Evolutionary conservation across 257 asterid species (phyloP), one percentile per base, ranked within the genome.

Genomic region (Orobanche coerulescens): DNA sequence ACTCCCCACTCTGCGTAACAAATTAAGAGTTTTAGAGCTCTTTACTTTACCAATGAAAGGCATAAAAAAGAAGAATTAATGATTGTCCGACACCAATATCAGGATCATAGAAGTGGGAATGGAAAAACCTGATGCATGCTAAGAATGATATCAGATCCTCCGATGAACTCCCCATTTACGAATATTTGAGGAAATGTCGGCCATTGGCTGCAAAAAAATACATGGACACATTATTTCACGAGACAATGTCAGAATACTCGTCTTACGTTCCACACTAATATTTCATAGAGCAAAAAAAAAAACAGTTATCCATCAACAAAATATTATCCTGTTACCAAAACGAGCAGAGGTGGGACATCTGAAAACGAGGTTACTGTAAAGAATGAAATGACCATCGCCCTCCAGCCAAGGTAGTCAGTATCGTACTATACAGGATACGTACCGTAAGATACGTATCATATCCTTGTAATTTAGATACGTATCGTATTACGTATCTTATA

Each of bases 101-200:
- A 31, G 11, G 66, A 46, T 48, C 12, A 33, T 22, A 25, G n/a
- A 70, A 49, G 43, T 1, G 16, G 44, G 7, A 13, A 47, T 30
- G 40, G 23, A 2, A 2, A 56, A 56, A 92, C 98, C 98, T 92
- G 74, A 72, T 92, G 98, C 98, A 92, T 86, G 69, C 65, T 83
- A 36, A 92, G 94, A 73, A 92, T 77, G 84, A 92, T 92, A 77
- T 92, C 98, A 39, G 98, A 92, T 70, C 98, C 98, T 61, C 98
- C 98, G 20, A 92, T 47, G 66, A 92, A 92, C 79, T 88, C 96
- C 26, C 95, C 95, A 0, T 82, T 77, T 87, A 92, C 84, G 74
- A 92, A 92, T 79, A 92, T 84, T 61, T 92, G 96, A 26, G 96
- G 98, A 75, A 92, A 92, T 46, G 98, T 92, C 13, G 98, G 98